Base-by-base conservation (phyloP, 306 rosid genomes). In the Pachyrhizus erosus region DNA sequence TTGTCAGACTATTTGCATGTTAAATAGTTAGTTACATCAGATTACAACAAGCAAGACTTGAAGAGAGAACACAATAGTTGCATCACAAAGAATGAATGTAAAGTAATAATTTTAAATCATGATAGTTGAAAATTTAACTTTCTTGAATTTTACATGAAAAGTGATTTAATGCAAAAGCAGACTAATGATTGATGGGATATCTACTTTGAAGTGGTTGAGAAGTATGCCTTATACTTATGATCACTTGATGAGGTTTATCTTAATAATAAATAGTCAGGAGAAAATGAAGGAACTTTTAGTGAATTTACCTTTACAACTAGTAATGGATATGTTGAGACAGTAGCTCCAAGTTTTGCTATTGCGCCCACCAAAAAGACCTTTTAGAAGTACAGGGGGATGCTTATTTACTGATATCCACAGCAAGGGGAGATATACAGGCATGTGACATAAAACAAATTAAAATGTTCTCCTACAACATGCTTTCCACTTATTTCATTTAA, bases 321-420 rank as follows among this genome's bases (percentile, higher is more conserved):
- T 73, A 93, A 75, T 40, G 97, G 96, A 70, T 93, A 93, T 21
- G 96, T 93, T 78, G 91, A 9, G 55, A 93, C 88, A 57, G 97
- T 93, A 24, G 96, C 97, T 77, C 97, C 97, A 46, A 93, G 94
- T 86, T 93, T 93, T 31, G 97, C 96, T 82, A 93, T n/a, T 52
- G 97, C 97, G 72, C 97, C 96, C 52, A 89, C 84, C 49, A 90
- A 55, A 83, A 91, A 91, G 66, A 90, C 96, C 96, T 88, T 79
- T 82, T 77, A 70, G 84, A 77, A 77, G 62, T 42, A 76, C 58
- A 88, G 52, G 29, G 69, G 39, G 48, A 78, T 80, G 78, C 67
- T 52, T 77, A 67, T 27, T 67, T 39, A 39, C 73, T 67, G 70
- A 66, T 66, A 73, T 77, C 42, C 71, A 37, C 71, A 37, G 9